Base-by-base conservation (phyloP, 768 basidiomycete species). In the Termitomyces sp. region DNA sequence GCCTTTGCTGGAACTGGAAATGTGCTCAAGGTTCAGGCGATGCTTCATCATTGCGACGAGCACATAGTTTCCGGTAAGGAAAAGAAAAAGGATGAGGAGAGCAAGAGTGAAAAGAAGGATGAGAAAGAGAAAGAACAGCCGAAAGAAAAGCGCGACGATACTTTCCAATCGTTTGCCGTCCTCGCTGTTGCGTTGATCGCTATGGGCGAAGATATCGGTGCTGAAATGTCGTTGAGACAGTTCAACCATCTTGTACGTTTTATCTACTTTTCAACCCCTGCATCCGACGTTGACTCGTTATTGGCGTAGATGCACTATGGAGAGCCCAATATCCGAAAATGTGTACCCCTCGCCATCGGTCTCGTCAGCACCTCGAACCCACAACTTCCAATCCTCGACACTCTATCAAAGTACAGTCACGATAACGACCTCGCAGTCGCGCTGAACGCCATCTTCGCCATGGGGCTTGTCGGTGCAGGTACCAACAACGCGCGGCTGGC, bases 401-500 rank as follows among this genome's bases (percentile, higher is more conserved):
- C 95, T 0, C 85, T 99, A 13, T 98, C 96, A 6, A 96, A 96
- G 73, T 99, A 99, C 77, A 96, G 93, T 61, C 97, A 99, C 77
- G 96, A 99, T 78, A 95, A 91, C 67, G 97, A 99, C 74, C 86
- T 98, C n/a, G 81, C 85, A 46, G 97, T 99, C 10, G 97, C 96
- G 0, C 83, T 93, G 53, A 98, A 98, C 68, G 93, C 97, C 30
- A 98, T 99, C 75, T 92, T 98, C 67, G 95, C 95, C 2, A 98
- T 99, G 96, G 97, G 97, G 61, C 82, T 99, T 28, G 89, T 98
- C 54, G 97, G 97, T 33, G 96, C 96, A 2, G 97, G 97, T 35
- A 95, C 94, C n/a, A 99, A 99, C 74, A 98, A 99, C 65, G 97
- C 97, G 14, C 87, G 95, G 41, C 81, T 99, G 41, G 96, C 90